These are phyloP conservation scores for Vanilla planifolia DNA, from an alignment of 106 monocot species.

Conservation along the genomic window DNA sequence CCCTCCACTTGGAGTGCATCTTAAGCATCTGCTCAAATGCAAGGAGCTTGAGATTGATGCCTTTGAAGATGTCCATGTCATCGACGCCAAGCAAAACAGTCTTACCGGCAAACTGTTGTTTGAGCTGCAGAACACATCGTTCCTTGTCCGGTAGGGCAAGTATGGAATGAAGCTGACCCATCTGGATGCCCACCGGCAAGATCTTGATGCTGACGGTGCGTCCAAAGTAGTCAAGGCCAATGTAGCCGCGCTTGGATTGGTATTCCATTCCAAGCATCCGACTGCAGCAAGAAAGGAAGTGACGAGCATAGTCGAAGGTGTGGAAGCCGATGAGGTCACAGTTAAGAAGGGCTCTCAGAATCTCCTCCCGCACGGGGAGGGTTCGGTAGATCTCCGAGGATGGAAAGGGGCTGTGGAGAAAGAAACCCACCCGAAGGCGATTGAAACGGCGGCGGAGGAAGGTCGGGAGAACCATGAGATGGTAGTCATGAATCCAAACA, in stretches of 20 bases:
- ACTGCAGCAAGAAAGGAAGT: slow-evolving; percentile 84
- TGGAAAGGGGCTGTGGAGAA: slow-evolving; percentile 80
- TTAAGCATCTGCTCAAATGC: slow-evolving; percentile 34
- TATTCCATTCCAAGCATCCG: slow-evolving; percentile 74
- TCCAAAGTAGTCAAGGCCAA: slow-evolving; percentile 69
- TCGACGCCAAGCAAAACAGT: slow-evolving; percentile 45
- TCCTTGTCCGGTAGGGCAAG: slow-evolving; percentile 22
- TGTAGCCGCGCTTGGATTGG: slow-evolving; percentile 73
- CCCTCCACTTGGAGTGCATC: slow-evolving; percentile 23
- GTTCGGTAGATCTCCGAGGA: slow-evolving; percentile 80
- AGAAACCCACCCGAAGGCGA: slow-evolving; percentile 65
- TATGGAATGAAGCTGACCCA: slow-evolving; percentile 32
- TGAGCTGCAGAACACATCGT: slow-evolving; percentile 32
- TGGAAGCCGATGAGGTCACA: slow-evolving; percentile 86
- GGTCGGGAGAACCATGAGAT: slow-evolving; percentile 80
- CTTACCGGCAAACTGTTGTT: slow-evolving; percentile 25
- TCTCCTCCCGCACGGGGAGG: slow-evolving; percentile 66
- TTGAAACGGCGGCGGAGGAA: slow-evolving; percentile 62
- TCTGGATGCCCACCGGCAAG: slow-evolving; percentile 48
- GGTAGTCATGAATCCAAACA: slow-evolving; percentile 94
- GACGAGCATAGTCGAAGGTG: slow-evolving; percentile 85
- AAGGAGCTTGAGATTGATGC: slow-evolving; percentile 45
- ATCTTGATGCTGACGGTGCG: slow-evolving; percentile 54
- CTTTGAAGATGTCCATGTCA: slow-evolving; percentile 68
- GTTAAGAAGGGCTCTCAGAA: slow-evolving; percentile 71